Evolutionary conservation across 352 stramenopile species (phyloP).

Genomic region (Phytophthora capsici): DNA sequence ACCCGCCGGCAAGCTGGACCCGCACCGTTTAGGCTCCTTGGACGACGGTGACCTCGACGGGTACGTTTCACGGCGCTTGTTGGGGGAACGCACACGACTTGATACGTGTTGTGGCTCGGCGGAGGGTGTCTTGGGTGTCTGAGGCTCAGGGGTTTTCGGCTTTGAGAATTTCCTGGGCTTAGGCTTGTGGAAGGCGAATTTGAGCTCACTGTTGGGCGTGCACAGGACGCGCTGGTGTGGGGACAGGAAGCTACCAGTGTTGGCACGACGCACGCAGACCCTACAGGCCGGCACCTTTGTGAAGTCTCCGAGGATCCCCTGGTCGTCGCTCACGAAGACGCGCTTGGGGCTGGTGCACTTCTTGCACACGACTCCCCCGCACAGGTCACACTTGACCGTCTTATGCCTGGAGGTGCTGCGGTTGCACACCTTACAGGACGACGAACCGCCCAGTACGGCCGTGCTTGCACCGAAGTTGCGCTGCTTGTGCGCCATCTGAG

Average conservation of each 20-base stretch:
- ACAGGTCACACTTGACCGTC: constrained; percentile 54
- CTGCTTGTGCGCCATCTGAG: constrained; percentile 51
- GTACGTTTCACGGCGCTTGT: constrained; percentile 12
- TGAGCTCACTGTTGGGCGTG: constrained; percentile 16
- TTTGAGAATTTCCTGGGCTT: constrained; percentile 18
- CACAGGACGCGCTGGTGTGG: constrained; percentile 30
- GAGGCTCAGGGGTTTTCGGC: background rate
- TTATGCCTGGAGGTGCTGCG: constrained; percentile 43
- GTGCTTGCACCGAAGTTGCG: constrained; percentile 30
- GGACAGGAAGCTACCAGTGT: constrained; percentile 32
- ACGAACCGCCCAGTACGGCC: constrained; percentile 24
- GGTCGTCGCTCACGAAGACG: constrained; percentile 52
- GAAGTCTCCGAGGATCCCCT: constrained; percentile 55
- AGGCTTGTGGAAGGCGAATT: constrained; percentile 26
- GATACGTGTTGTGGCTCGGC: background rate
- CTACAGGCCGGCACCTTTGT: constrained; percentile 50
- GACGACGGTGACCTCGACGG: constrained; percentile 1
- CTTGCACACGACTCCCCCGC: constrained; percentile 52
- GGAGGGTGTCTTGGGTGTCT: background rate
- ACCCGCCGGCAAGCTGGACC: constrained; percentile 18
- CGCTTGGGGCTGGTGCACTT: constrained; percentile 51
- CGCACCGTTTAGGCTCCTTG: background rate
- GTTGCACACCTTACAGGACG: constrained; percentile 41
- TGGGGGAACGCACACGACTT: constrained; percentile 1
- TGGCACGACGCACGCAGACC: constrained; percentile 47